phyloP scores from a whole-genome alignment of 345 rosid genomes.

The Pelargonium nanum region DNA sequence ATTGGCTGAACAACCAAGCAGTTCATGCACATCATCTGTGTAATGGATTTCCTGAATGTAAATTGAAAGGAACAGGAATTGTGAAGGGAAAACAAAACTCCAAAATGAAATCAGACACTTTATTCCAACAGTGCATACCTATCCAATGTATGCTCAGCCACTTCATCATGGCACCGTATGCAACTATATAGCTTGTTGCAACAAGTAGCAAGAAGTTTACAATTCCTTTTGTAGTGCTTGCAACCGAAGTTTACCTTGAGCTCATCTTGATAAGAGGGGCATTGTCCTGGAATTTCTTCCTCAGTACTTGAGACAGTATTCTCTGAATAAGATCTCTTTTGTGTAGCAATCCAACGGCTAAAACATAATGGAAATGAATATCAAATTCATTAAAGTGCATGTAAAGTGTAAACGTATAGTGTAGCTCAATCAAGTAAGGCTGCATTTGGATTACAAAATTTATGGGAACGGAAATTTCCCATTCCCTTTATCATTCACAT shows the following conservation, averaged over 20 bases:
- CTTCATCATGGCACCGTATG: conserved; percentile 79
- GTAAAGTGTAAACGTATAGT: background rate
- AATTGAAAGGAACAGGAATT: conserved; percentile 3
- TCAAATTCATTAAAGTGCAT: conserved; percentile 14
- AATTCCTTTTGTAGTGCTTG: conserved; percentile 70
- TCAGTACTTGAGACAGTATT: conserved; percentile 15
- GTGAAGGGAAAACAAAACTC: conserved; percentile 1
- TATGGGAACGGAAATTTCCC: too few relatives aligned
- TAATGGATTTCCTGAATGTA: conserved; percentile 42
- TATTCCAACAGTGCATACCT: conserved; percentile 31
- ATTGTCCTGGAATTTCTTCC: conserved; percentile 42
- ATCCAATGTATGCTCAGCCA: conserved; percentile 52
- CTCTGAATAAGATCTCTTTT: conserved; percentile 25
- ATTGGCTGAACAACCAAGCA: conserved; percentile 63
- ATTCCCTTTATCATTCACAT: too few relatives aligned
- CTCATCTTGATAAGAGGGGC: conserved; percentile 51
- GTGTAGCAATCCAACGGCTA: conserved; percentile 69
- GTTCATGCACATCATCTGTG: conserved; percentile 83
- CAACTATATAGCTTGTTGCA: conserved; percentile 61
- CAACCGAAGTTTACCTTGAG: conserved; percentile 38
- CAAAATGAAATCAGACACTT: background rate
- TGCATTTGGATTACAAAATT: background rate
- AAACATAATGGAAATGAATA: conserved; percentile 23
- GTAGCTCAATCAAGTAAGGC: too few relatives aligned
- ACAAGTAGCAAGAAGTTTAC: conserved; percentile 62